Conservation (phyloP, 2,329 filamentous ascomycete genomes). For the Pyrenophora graminea region DNA sequence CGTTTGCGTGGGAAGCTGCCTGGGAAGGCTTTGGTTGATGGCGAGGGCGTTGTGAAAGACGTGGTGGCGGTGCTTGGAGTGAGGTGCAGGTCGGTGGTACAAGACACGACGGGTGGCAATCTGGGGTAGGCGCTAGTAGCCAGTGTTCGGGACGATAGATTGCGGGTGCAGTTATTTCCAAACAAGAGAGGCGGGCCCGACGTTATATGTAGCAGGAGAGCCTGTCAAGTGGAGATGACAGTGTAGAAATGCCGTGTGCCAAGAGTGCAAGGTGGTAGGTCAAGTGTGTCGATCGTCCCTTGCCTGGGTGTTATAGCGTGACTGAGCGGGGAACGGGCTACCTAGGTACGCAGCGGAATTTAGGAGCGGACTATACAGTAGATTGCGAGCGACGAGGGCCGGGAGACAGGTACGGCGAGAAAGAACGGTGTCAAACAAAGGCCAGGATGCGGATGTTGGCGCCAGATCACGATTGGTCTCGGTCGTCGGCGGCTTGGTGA, state of each 20-base stretch:
- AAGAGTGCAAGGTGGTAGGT: conserved; percentile 36
- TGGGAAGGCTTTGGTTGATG: conserved; percentile 20
- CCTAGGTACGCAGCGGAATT: conserved; percentile 12
- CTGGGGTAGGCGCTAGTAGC: conserved; percentile 28
- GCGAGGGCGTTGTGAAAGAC: conserved; percentile 30
- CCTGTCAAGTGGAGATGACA: conserved; percentile 20
- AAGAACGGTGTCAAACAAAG: conserved; percentile 13
- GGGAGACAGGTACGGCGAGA: conserved; percentile 14
- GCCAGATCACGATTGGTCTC: conserved; percentile 23
- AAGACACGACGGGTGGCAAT: conserved; percentile 28
- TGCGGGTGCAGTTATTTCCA: conserved; percentile 9
- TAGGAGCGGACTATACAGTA: conserved; percentile 10
- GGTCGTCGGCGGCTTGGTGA: conserved; percentile 23
- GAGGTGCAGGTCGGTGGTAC: conserved; percentile 19
- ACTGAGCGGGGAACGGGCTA: conserved; percentile 18
- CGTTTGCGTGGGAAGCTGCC: conserved; percentile 26
- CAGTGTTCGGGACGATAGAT: conserved; percentile 18
- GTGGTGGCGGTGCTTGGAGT: conserved; percentile 12
- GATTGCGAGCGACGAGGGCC: conserved; percentile 9
- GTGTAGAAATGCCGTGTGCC: conserved; percentile 26
- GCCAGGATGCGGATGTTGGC: conserved; percentile 21
- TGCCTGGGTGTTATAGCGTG: conserved; percentile 16
- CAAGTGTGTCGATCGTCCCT: conserved; percentile 17
- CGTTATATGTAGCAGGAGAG: conserved; percentile 28
- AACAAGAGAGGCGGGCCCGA: conserved; percentile 18